Evolutionary conservation across 1,284 basidiomycete species (phyloP).

Genomic region (Coniferiporia weirii): DNA sequence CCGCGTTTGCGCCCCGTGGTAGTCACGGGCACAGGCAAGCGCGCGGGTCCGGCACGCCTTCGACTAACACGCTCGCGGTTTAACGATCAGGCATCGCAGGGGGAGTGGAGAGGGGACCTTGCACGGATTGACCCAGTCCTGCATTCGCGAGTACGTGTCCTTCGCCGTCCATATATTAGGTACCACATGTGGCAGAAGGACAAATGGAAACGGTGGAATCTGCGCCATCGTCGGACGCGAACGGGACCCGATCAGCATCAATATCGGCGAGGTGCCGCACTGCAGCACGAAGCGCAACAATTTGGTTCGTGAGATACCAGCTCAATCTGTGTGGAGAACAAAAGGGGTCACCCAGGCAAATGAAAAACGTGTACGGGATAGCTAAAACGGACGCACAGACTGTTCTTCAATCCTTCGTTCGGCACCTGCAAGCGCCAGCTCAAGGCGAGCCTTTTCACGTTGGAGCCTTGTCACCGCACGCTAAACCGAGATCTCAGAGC

Average conservation of each 20-base stretch:
- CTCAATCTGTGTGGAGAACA: not conserved
- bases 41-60: not conserved
- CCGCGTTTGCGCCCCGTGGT: not conserved
- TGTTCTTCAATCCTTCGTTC: constrained; percentile 1
- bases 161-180: not conserved
- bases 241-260: not conserved
- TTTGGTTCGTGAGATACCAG: not conserved
- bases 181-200: not conserved
- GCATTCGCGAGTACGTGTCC: not conserved
- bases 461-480: not conserved
- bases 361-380: not conserved
- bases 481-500: not conserved
- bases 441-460: constrained; percentile 6
- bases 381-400: not conserved
- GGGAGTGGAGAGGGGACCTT: not conserved
- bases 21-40: not conserved
- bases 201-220: not conserved
- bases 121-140: not conserved
- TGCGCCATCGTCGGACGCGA: not conserved
- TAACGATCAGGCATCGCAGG: constrained; percentile 1
- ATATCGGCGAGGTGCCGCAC: not conserved
- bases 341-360: not conserved
- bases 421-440: not conserved
- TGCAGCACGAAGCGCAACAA: not conserved
- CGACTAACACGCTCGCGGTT: not conserved